Conservation (phyloP, 371 early-diverging fungal genomes). For the Mortierella sp. region DNA sequence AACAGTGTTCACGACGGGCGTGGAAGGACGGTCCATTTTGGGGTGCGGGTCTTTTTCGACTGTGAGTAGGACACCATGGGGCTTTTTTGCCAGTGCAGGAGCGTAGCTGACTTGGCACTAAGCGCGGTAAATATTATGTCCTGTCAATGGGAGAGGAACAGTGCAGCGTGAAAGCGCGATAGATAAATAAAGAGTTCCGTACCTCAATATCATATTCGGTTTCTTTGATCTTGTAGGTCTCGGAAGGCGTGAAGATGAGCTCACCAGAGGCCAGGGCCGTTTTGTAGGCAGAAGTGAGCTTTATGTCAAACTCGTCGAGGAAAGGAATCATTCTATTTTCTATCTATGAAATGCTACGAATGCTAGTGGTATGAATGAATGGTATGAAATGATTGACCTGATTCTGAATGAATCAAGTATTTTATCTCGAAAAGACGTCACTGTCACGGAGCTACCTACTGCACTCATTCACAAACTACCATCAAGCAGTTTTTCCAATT, state of each 20-base stretch:
- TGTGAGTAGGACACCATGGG: conserved; percentile 43
- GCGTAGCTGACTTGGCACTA: conserved; percentile 64
- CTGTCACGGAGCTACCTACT: too few species aligned
- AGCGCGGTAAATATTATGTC: too few species aligned
- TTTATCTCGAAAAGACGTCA: too few species aligned
- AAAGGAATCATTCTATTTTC: conserved; percentile 15
- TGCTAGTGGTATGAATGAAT: too few species aligned
- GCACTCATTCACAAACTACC: too few species aligned
- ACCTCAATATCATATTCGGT: conserved; percentile 37
- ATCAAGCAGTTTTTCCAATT: too few species aligned
- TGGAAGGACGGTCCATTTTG: conserved; percentile 24
- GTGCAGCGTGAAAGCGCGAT: too few species aligned
- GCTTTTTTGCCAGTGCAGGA: conserved; percentile 62
- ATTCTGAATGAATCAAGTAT: not conserved
- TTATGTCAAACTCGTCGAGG: conserved; percentile 13
- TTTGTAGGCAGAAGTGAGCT: conserved; percentile 14
- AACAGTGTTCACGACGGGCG: conserved; percentile 22
- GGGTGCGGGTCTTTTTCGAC: conserved; percentile 27
- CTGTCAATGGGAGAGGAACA: too few species aligned
- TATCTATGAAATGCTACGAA: too few species aligned
- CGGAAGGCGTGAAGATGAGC: conserved; percentile 37
- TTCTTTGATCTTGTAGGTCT: conserved; percentile 24
- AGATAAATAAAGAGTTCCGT: too few species aligned
- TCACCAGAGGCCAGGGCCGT: conserved; percentile 22
- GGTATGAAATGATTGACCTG: too few species aligned